Conservation (phyloP, 2,329 filamentous ascomycete genomes). For the Aspergillus puulaauensis region DNA sequence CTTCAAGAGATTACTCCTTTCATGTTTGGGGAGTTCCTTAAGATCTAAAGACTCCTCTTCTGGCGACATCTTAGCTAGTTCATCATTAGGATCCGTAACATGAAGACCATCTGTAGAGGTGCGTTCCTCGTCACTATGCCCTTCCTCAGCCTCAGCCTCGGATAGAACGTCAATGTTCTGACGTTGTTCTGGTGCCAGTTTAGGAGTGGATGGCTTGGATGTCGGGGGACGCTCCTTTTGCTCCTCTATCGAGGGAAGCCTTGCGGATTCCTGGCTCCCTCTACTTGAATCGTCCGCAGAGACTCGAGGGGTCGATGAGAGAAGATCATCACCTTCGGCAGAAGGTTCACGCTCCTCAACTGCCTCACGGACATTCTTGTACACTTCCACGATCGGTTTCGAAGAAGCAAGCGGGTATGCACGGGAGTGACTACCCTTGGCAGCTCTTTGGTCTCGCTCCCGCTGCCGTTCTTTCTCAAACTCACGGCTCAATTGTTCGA, state of each 20-base stretch:
- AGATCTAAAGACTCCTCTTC: conserved; percentile 57
- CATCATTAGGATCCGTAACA: conserved; percentile 57
- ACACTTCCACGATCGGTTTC: conserved; percentile 95
- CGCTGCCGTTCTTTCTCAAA: conserved; percentile 92
- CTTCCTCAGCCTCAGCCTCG: conserved; percentile 68
- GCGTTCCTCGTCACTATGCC: conserved; percentile 70
- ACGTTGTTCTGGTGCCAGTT: conserved; percentile 44
- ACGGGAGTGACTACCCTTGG: conserved; percentile 72
- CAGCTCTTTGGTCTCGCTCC: conserved; percentile 76
- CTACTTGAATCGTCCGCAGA: conserved; percentile 34
- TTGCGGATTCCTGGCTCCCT: conserved; percentile 27
- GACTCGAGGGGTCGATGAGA: conserved; percentile 26
- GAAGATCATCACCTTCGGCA: conserved; percentile 58
- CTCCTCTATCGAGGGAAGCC: conserved; percentile 24
- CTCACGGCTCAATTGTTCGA: conserved; percentile 93
- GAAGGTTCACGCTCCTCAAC: conserved; percentile 74
- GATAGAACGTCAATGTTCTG: conserved; percentile 55
- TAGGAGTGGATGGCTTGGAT: conserved; percentile 31
- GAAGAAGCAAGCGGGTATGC: conserved; percentile 88
- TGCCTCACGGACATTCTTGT: conserved; percentile 88
- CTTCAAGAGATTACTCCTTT: conserved; percentile 90
- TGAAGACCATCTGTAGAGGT: conserved; percentile 67
- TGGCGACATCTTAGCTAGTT: conserved; percentile 50
- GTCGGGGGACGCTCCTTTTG: conserved; percentile 35
- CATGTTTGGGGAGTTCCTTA: conserved; percentile 83